Conservation (phyloP, 371 early-diverging fungal genomes). For the Aphelidium insulamus region DNA sequence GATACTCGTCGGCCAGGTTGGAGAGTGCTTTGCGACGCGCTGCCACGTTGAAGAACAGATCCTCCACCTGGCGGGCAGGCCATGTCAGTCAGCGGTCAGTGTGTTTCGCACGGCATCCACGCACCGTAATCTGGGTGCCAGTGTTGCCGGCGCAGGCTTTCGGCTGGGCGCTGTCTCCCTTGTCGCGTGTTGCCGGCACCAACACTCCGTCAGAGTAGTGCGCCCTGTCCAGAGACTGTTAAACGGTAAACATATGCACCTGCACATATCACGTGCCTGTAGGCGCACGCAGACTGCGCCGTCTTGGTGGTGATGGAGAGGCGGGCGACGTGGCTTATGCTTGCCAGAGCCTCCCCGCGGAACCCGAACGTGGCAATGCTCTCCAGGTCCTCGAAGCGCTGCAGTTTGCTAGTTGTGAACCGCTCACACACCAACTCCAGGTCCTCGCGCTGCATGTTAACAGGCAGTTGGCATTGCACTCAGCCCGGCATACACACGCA, state of each 20-base stretch:
- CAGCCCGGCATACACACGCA: not conserved
- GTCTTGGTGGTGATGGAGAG: conserved; percentile 74
- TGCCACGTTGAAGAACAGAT: conserved; percentile 75
- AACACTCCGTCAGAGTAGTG: conserved; percentile 62
- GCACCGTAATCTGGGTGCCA: conserved; percentile 70
- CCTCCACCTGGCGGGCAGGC: conserved; percentile 50
- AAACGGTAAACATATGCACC: conserved; percentile 1
- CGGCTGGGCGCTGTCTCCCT: conserved; percentile 46
- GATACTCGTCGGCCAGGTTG: conserved; percentile 63
- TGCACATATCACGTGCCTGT: conserved; percentile 21
- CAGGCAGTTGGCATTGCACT: not conserved
- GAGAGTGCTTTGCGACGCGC: conserved; percentile 57
- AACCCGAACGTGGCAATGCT: conserved; percentile 87
- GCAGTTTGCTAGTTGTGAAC: conserved; percentile 89
- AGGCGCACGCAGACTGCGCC: conserved; percentile 54
- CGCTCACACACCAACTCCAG: conserved; percentile 71
- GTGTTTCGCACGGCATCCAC: not conserved
- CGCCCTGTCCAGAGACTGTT: conserved; percentile 21
- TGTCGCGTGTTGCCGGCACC: conserved; percentile 35
- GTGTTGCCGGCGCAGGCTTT: conserved; percentile 78
- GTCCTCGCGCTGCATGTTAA: conserved; percentile 30
- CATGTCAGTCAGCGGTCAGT: too few species aligned
- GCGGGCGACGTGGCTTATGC: conserved; percentile 81
- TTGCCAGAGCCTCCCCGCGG: conserved; percentile 95
- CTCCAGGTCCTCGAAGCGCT: conserved; percentile 60